These are phyloP conservation scores for Nakazawaea populi DNA, from an alignment of 805 yeast genomes.

Conservation along the genomic window DNA sequence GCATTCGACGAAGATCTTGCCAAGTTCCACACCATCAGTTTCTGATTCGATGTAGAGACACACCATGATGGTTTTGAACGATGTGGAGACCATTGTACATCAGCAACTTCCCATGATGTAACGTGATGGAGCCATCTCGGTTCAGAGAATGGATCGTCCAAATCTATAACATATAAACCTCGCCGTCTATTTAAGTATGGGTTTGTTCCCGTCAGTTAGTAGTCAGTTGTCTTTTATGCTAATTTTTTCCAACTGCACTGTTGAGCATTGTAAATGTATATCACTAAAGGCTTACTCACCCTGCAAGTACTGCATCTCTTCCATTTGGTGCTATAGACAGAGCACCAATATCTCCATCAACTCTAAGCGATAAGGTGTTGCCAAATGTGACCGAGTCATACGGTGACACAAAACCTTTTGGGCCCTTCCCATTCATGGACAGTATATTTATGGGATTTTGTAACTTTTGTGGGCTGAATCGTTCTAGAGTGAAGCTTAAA, in stretches of 20 bases:
- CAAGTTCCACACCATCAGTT: slow-evolving; percentile 92
- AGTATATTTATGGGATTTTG: background rate
- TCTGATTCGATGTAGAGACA: slow-evolving; percentile 89
- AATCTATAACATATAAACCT: slow-evolving; percentile 85
- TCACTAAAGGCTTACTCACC: slow-evolving; percentile 23
- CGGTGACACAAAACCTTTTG: slow-evolving; percentile 16
- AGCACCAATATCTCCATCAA: slow-evolving; percentile 89
- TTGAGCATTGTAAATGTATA: too few species aligned
- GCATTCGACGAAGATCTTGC: slow-evolving; percentile 59
- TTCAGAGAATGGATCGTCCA: slow-evolving; percentile 92
- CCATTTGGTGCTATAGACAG: slow-evolving; percentile 88
- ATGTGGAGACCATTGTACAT: slow-evolving; percentile 98
- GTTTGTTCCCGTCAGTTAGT: background rate
- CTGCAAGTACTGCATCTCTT: slow-evolving; percentile 89
- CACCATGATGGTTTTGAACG: slow-evolving; percentile 82
- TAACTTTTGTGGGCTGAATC: too few species aligned
- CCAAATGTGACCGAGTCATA: slow-evolving; percentile 62
- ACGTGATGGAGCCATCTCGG: slow-evolving; percentile 91
- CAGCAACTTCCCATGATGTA: slow-evolving; percentile 98
- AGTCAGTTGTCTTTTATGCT: background rate
- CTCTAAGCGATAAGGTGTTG: slow-evolving; percentile 73
- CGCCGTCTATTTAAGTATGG: slow-evolving; percentile 33
- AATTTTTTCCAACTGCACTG: background rate
- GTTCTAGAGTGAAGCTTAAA: too few species aligned
- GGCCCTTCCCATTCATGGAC: background rate